Evolutionary conservation across 768 basidiomycete species (phyloP), one percentile per base, ranked within the genome.

Genomic region (Pleurotus citrinopileatus): DNA sequence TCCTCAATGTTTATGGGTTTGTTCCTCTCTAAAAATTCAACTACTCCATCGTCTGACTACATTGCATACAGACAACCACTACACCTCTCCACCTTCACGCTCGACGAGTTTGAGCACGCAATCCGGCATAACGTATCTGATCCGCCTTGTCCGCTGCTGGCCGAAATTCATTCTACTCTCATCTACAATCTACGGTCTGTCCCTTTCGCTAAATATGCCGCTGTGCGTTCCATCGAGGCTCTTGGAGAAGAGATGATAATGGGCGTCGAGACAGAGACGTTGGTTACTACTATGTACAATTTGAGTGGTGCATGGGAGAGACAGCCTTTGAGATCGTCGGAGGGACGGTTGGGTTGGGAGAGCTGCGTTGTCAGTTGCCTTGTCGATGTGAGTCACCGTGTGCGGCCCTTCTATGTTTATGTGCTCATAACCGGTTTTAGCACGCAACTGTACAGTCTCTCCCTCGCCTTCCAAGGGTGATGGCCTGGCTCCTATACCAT

Each of bases 31-130:
- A 43, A 4, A 25, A 36, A 40, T 37, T 19, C 42, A 26, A 56
- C 51, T 60, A 15, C 36, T 28, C 23, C 44, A 55, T 38, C 61
- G n/a, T 22, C 51, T 23, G 47, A 54, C 37, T 34, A 55, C 52
- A 27, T 37, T 57, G 13, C 42, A 26, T 6, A 4, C 57, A 97
- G 96, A 4, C 86, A 89, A 78, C 88, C 95, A 1, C 76, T 98
- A 13, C 86, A 89, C 57, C 70, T 99, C 15, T 95, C 95, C 10
- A 74, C 86, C 10, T 91, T 98, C 67, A 87, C 94, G 0, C 75
- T 99, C 62, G 97, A 99, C 67, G 96, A 98, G 64, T 91, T 89
- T 65, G 94, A 94, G 64, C 81, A 84, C 55, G 88, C 94, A 0
- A 74, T 98, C 26, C 86, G 87, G 45, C 96, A 98, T 70, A 76